Evolutionary conservation across 2,329 filamentous ascomycete genomes (phyloP).

Genomic region (Talaromyces sp.): DNA sequence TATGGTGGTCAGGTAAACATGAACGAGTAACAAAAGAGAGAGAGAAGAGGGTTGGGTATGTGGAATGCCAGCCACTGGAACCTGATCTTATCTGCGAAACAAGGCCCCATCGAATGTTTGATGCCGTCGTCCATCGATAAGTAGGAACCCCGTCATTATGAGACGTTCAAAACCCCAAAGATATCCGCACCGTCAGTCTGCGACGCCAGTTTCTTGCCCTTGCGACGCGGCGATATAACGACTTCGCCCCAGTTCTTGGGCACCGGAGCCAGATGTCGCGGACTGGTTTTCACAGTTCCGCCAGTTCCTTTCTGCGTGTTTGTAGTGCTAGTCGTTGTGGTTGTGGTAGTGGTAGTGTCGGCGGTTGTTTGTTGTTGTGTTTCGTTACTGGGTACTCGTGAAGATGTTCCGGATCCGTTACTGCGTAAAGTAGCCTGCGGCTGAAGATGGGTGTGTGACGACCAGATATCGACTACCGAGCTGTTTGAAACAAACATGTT

Average conservation of each 20-base stretch:
- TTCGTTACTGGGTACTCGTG: conserved; percentile 16
- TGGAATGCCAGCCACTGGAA: too few relatives aligned
- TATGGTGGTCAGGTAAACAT: background rate
- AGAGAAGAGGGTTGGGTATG: conserved; percentile 3
- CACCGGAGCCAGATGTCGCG: conserved; percentile 18
- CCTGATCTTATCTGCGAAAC: too few relatives aligned
- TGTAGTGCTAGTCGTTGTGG: background rate
- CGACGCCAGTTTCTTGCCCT: conserved; percentile 21
- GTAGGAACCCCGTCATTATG: background rate
- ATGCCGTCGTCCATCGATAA: too few relatives aligned
- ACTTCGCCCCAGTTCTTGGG: conserved; percentile 43
- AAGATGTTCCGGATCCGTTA: conserved; percentile 23
- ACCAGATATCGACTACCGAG: conserved; percentile 43
- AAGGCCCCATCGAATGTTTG: too few relatives aligned
- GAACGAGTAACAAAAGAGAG: conserved; percentile 10
- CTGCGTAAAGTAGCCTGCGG: conserved; percentile 31
- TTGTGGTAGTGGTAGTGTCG: conserved; percentile 6
- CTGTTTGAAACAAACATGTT: conserved; percentile 17
- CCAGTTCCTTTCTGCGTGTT: background rate
- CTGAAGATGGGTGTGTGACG: conserved; percentile 37
- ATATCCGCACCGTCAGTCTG: conserved; percentile 26
- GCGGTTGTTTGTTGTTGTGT: conserved; percentile 13
- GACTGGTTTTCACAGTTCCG: background rate
- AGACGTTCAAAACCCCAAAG: conserved; percentile 36
- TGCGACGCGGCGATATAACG: conserved; percentile 34